Conservation (phyloP, 371 early-diverging fungal species). For the Rhizopus stolonifer region DNA sequence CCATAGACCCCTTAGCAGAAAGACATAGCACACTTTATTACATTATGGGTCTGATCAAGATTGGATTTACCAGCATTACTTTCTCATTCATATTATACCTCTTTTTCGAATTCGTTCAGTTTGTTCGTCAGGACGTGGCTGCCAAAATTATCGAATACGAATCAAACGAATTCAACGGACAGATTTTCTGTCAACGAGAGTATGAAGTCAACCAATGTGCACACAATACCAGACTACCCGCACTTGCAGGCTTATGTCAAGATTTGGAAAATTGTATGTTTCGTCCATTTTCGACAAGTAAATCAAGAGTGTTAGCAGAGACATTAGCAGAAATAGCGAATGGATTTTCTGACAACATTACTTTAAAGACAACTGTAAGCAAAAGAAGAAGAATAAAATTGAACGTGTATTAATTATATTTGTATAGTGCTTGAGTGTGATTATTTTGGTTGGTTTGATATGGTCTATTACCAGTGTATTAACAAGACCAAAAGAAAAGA, state of each 20-base stretch:
- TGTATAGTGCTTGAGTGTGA: neutral
- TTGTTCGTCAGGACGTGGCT: slow-evolving; percentile 13
- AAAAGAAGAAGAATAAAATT: neutral
- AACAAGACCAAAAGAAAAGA: neutral
- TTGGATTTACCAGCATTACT: neutral
- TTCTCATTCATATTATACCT: slow-evolving; percentile 5
- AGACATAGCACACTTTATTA: slow-evolving; percentile 9
- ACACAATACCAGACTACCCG: slow-evolving; percentile 13
- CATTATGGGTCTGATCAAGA: slow-evolving; percentile 11
- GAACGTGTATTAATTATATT: neutral
- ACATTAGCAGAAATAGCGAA: slow-evolving; percentile 16
- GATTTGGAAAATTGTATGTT: slow-evolving; percentile 19
- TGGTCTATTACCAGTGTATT: slow-evolving; percentile 1
- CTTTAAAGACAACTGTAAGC: slow-evolving; percentile 16
- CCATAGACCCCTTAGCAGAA: slow-evolving; percentile 6
- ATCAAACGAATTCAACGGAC: slow-evolving; percentile 10
- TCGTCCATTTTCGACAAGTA: slow-evolving; percentile 6
- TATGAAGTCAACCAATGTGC: slow-evolving; percentile 20
- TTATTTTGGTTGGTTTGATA: neutral
- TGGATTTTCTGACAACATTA: slow-evolving; percentile 14
- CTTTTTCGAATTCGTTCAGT: neutral
- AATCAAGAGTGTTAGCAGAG: slow-evolving; percentile 21
- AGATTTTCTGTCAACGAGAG: slow-evolving; percentile 17
- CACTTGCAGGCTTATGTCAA: slow-evolving; percentile 8
- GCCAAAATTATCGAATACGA: slow-evolving; percentile 18